Evolutionary conservation across 2,329 filamentous ascomycete genomes (phyloP).

Genomic region (Fusarium falciforme): DNA sequence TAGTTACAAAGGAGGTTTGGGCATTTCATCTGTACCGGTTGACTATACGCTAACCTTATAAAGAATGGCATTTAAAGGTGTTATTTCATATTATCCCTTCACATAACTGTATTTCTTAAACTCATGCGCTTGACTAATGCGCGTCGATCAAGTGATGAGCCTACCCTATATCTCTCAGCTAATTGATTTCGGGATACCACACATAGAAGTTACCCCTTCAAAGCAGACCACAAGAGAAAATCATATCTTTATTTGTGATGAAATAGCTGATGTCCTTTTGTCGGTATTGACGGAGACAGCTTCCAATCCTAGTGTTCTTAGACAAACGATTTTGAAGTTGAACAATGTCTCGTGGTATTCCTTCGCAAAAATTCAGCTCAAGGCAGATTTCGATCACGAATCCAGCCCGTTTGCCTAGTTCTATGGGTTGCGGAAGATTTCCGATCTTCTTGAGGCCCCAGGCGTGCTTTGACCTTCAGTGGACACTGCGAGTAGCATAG

Average conservation of each 20-base stretch:
- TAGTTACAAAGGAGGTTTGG: no score
- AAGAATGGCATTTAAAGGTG: no score
- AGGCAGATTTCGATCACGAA: not conserved
- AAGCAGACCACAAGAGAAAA: not conserved
- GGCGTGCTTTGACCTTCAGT: not conserved
- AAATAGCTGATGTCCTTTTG: not conserved
- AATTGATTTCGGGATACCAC: not conserved
- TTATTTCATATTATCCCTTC: no score
- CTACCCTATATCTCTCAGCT: not conserved
- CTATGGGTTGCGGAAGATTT: not conserved
- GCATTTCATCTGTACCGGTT: no score
- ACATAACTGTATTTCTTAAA: not conserved
- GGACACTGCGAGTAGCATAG: not conserved
- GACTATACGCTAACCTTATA: no score
- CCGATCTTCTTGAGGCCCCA: not conserved
- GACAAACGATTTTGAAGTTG: not conserved
- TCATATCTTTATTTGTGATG: not conserved
- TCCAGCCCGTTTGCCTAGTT: not conserved
- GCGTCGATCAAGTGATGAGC: not conserved
- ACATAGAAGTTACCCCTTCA: not conserved
- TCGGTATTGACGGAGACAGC: not conserved
- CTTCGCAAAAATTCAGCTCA: not conserved
- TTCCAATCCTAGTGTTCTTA: not conserved
- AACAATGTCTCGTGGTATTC: not conserved
- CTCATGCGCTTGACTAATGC: not conserved